Conservation (phyloP, 108 stramenopile species). For the Cylindrotheca fusiformis region DNA sequence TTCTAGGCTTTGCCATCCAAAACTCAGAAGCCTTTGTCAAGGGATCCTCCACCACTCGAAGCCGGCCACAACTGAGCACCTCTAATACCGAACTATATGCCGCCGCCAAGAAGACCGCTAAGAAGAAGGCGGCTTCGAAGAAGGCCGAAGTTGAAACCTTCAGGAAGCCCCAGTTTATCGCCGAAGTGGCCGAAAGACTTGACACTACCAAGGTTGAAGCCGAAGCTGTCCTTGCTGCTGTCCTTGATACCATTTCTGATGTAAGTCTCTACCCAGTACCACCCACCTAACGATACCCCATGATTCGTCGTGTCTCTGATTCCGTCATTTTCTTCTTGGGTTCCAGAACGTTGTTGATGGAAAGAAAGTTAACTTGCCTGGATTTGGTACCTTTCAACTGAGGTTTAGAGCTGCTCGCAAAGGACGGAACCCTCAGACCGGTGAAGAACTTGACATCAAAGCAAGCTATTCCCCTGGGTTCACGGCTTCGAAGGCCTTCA, state of each 20-base stretch:
- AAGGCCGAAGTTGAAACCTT: slow-evolving; percentile 38
- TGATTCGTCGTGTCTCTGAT: neutral
- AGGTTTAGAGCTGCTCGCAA: slow-evolving; percentile 71
- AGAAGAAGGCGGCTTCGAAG: slow-evolving; percentile 3
- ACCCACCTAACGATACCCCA: neutral
- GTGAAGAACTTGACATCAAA: slow-evolving; percentile 81
- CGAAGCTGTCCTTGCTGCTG: slow-evolving; percentile 68
- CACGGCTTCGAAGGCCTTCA: slow-evolving; percentile 83
- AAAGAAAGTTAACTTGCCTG: slow-evolving; percentile 69
- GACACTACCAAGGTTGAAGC: slow-evolving; percentile 76
- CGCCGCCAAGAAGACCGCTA: slow-evolving; percentile 6
- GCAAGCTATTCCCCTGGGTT: slow-evolving; percentile 75
- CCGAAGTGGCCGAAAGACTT: slow-evolving; percentile 64
- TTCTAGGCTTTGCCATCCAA: neutral
- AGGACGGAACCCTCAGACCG: slow-evolving; percentile 91
- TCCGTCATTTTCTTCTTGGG: neutral
- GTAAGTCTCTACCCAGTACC: slow-evolving; percentile 38
- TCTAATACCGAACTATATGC: slow-evolving; percentile 3
- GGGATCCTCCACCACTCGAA: neutral
- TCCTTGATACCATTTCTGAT: slow-evolving; percentile 65
- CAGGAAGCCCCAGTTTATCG: slow-evolving; percentile 79
- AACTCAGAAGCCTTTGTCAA: slow-evolving; percentile 10
- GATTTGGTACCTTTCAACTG: slow-evolving; percentile 90
- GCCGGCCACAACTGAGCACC: neutral
- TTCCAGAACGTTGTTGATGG: slow-evolving; percentile 55